Base-by-base conservation (phyloP, 2,329 filamentous ascomycete species). In the Aspergillus piperis region DNA sequence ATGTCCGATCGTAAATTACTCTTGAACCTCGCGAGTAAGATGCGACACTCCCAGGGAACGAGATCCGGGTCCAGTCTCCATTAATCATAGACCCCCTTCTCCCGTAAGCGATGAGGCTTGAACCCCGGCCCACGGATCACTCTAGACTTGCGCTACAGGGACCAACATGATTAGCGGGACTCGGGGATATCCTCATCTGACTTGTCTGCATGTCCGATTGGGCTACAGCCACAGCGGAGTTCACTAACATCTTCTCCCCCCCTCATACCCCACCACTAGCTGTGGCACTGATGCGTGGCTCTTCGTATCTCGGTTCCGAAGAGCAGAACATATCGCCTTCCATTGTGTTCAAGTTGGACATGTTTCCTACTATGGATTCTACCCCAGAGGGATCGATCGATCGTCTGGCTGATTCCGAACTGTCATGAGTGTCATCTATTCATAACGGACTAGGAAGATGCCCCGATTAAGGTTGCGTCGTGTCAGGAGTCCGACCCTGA, bases 81-180 rank as follows among this genome's bases (percentile, higher is more conserved):
- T 36, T 36, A 36, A 36, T 36, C 32, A 36, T 36, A 36, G 11
- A 27, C 25, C 25, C 25, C 15, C n/a, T 19, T 50, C 47, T n/a
- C 47, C 17, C 47, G 47, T 50, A 50, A 50, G 47, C 47, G 47
- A 50, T 30, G 47, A 27, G 44, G 47, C 47, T 50, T 50, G 25
- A 50, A 30, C 23, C 25, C 23, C 25, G 11, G 47, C 25, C 47
- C 47, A 50, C 25, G 47, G 47, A 50, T 50, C 25, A 30, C 47
- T 50, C 47, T 17, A 23, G 25, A 50, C 25, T 30, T 32, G 47
- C 47, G 47, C 47, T 50, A 50, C 8, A 50, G 47, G 47, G 25
- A 50, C 47, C 47, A 27, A 50, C 27, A 27, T 50, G 47, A 50
- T 50, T 50, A 50, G 47, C 8, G 47, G 47, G 47, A 49, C 47